A percentile compares a stretch with the other conserved stretches of the same genome.
Conservation (phyloP, 1,139 yeast species). For the Magnusiomyces sp. region DNA sequence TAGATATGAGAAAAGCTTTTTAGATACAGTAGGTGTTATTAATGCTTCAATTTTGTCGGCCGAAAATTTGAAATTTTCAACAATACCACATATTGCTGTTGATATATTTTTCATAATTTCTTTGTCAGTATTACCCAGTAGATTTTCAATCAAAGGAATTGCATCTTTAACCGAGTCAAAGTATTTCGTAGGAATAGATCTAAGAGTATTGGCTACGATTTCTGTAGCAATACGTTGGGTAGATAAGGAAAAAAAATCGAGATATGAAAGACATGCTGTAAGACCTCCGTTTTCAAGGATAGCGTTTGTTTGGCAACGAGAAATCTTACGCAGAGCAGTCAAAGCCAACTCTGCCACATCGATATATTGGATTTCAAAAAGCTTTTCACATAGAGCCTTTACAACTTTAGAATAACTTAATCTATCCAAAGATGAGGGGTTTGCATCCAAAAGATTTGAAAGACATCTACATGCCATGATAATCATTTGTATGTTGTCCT, state of each 20-base stretch:
- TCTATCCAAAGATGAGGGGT: constrained; percentile 54
- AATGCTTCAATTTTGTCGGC: constrained; percentile 42
- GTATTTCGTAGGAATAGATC: constrained; percentile 39
- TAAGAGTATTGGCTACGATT: constrained; percentile 72
- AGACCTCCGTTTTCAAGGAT: constrained; percentile 48
- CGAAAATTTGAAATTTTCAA: constrained; percentile 43
- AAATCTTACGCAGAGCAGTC: constrained; percentile 39
- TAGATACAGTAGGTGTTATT: constrained; percentile 25
- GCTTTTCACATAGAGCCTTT: constrained; percentile 54
- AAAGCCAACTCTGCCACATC: constrained; percentile 91
- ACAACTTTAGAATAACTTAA: constrained; percentile 64
- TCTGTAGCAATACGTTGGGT: constrained; percentile 78
- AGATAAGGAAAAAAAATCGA: constrained; percentile 84
- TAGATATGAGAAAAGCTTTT: constrained; percentile 20
- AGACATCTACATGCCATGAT: constrained; percentile 79
- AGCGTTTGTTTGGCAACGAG: constrained; percentile 31
- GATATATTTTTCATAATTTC: constrained; percentile 63
- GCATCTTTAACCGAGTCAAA: constrained; percentile 46
- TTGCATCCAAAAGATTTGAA: constrained; percentile 72
- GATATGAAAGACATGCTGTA: constrained; percentile 57
- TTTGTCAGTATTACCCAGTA: constrained; percentile 55
- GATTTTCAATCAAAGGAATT: constrained; percentile 53
- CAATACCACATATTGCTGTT: constrained; percentile 55
- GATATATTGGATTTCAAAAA: constrained; percentile 70
- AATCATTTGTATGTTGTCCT: constrained; percentile 69